A percentile compares a stretch with the other conserved stretches of the same genome.
phyloP scores from a whole-genome alignment of 176 grass and related monocot genomes.

The Eleusine coracana region DNA sequence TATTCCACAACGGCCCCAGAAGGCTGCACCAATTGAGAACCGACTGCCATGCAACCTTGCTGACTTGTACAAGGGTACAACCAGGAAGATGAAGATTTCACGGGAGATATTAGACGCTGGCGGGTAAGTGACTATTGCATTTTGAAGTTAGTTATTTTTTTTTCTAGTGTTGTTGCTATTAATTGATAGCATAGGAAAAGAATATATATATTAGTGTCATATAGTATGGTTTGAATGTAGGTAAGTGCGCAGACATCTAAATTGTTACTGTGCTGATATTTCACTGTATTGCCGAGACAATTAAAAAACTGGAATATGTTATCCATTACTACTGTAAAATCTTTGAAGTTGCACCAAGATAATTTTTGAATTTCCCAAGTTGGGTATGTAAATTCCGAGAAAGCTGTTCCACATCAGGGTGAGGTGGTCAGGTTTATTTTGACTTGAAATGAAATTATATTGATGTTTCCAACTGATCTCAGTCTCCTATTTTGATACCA shows the following conservation, averaged over 20 bases:
- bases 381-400: background rate
- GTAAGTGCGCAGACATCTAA: background rate
- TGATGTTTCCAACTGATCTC: background rate
- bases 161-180: background rate
- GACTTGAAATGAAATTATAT: background rate
- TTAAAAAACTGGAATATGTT: no score
- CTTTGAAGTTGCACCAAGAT: background rate
- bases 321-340: background rate
- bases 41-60: constrained; percentile 65
- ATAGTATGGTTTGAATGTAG: constrained; percentile 1
- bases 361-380: background rate
- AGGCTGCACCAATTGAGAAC: constrained; percentile 65
- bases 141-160: constrained; percentile 11
- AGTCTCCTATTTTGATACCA: background rate
- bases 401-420: background rate
- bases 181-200: background rate
- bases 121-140: constrained; percentile 49
- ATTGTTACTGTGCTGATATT: background rate
- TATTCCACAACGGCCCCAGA: constrained; percentile 44
- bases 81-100: constrained; percentile 95
- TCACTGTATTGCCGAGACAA: background rate
- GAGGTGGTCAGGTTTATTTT: background rate
- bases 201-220: constrained; percentile 12
- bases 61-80: constrained; percentile 80
- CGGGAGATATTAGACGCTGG: constrained; percentile 68